Conservation (phyloP, 805 yeast genomes). For the Starmera dryadoides region DNA sequence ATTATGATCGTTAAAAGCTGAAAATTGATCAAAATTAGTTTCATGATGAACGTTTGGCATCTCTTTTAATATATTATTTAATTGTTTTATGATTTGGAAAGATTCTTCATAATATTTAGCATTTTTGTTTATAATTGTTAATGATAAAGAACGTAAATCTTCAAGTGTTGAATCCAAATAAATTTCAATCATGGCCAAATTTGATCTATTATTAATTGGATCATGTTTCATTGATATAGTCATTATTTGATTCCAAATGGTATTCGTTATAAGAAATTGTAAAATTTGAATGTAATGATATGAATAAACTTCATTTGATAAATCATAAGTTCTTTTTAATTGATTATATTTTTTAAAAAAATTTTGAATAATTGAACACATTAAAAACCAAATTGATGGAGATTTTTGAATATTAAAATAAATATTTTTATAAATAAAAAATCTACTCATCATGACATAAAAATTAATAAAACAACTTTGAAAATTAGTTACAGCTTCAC, state of each 20-base stretch:
- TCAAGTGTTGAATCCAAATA: background rate
- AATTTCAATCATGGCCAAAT: background rate
- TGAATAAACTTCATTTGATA: background rate
- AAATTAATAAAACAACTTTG: constrained; percentile 13
- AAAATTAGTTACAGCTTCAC: constrained; percentile 9
- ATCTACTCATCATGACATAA: constrained; percentile 7
- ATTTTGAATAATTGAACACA: constrained; percentile 16
- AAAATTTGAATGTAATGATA: constrained; percentile 8
- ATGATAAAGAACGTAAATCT: background rate
- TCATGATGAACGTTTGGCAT: background rate
- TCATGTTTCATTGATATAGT: background rate
- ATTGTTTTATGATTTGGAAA: constrained; percentile 1
- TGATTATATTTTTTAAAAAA: constrained; percentile 13
- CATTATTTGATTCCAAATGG: constrained; percentile 7
- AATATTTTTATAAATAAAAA: constrained; percentile 11
- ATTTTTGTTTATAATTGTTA: background rate
- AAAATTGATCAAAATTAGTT: background rate
- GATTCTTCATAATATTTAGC: constrained; percentile 7
- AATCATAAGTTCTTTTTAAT: constrained; percentile 6
- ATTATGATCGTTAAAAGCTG: background rate
- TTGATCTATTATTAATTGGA: background rate
- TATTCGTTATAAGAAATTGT: constrained; percentile 8
- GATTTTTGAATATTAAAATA: constrained; percentile 6
- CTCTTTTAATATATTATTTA: background rate
- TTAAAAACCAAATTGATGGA: constrained; percentile 13